Conservation (phyloP, 129 eudicot species). For the Erigeron canadensis region DNA sequence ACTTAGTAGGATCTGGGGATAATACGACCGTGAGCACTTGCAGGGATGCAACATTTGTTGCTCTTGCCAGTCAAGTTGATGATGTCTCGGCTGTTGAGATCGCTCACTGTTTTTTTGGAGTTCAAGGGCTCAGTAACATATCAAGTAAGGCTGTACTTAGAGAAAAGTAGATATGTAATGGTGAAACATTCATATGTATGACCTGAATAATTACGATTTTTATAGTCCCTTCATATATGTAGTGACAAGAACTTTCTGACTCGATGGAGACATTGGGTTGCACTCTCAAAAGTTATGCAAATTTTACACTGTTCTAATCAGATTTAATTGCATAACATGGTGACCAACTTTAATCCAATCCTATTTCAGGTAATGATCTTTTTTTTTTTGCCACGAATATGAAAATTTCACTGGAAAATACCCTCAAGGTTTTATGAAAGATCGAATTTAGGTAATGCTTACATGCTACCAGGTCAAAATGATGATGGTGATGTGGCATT, state of each 20-base stretch:
- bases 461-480: background rate
- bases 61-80: conserved; percentile 82
- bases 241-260: too few relatives aligned
- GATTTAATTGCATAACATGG: background rate
- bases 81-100: conserved; percentile 48
- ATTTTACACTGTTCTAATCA: background rate
- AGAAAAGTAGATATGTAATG: background rate
- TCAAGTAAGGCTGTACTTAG: conserved; percentile 47
- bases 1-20: conserved; percentile 56
- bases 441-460: background rate
- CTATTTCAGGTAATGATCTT: background rate
- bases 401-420: too few relatives aligned
- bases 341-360: conserved; percentile 3
- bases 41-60: conserved; percentile 90
- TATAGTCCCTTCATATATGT: background rate
- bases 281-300: too few relatives aligned
- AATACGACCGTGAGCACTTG: conserved; percentile 84
- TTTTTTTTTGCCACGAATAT: background rate
- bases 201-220: background rate
- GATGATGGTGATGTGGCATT: conserved; percentile 1
- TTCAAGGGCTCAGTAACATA: conserved; percentile 52
- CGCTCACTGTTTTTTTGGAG: conserved; percentile 87
- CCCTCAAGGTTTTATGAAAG: background rate
- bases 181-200: background rate
- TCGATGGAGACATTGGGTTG: too few relatives aligned